These are phyloP conservation scores for Agaricales sp. DNA, from an alignment of 1,284 basidiomycete species.

Conservation along the genomic window DNA sequence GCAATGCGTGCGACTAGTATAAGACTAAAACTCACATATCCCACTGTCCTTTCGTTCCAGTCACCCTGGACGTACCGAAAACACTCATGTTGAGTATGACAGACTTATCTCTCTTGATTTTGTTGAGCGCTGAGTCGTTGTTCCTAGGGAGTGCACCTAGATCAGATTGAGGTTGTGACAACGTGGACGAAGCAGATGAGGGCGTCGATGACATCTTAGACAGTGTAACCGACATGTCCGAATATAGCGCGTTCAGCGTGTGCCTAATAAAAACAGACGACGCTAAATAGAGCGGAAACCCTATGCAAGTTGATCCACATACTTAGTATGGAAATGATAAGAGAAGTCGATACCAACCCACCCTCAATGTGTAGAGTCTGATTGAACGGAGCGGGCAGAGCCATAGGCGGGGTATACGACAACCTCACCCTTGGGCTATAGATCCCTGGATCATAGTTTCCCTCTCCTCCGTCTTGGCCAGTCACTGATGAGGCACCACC, in stretches of 20 bases:
- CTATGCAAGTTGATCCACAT: constrained; percentile 21
- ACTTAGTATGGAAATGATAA: constrained; percentile 3
- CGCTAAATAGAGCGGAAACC: constrained; percentile 58
- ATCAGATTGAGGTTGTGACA: constrained; percentile 9
- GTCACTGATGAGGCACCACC: constrained; percentile 4
- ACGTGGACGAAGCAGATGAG: constrained; percentile 13
- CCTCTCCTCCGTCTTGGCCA: constrained; percentile 11
- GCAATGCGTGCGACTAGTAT: constrained; percentile 2
- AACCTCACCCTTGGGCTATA: constrained; percentile 46
- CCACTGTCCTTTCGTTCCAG: constrained; percentile 50
- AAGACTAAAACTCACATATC: constrained; percentile 42
- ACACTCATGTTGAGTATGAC: constrained; percentile 46
- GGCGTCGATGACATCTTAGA: constrained; percentile 33
- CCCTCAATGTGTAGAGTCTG: constrained; percentile 60
- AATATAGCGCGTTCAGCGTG: constrained; percentile 64
- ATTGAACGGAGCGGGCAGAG: constrained; percentile 59
- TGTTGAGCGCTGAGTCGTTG: too few species aligned
- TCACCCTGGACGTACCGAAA: constrained; percentile 47
- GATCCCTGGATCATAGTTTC: constrained; percentile 29
- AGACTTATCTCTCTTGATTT: constrained; percentile 35
- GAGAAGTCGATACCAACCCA: constrained; percentile 17
- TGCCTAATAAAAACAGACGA: constrained; percentile 62
- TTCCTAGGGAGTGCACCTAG: constrained; percentile 9
- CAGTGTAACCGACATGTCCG: constrained; percentile 48
- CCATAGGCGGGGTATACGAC: constrained; percentile 54